A percentile compares a stretch with the other conserved stretches of the same genome.
These are phyloP conservation scores for Saururus chinensis DNA, from an alignment of 164 flowering plant genomes.

Conservation along the genomic window DNA sequence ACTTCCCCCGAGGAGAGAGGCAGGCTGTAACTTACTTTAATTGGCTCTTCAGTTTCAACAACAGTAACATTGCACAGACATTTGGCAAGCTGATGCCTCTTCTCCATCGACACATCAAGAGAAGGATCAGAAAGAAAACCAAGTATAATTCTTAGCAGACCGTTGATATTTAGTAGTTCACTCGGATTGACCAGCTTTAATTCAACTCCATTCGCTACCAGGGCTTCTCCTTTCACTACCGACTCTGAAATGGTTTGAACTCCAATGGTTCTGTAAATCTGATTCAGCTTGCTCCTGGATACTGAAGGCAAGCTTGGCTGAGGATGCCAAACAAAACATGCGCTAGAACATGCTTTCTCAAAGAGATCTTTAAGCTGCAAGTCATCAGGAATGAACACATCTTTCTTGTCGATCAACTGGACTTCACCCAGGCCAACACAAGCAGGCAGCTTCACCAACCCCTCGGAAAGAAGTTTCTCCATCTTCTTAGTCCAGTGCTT, in stretches of 20 bases:
- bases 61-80: slow-evolving; percentile 27
- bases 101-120: slow-evolving; percentile 21
- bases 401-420: slow-evolving; percentile 26
- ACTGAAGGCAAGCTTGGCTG: slow-evolving; percentile 23
- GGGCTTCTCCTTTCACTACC: slow-evolving; percentile 25
- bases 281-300: slow-evolving; percentile 24
- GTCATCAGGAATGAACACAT: slow-evolving; percentile 59
- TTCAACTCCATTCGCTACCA: slow-evolving; percentile 6
- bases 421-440: slow-evolving; percentile 16
- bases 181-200: slow-evolving; percentile 14
- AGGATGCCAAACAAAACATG: slow-evolving; percentile 60
- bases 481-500: slow-evolving; percentile 22
- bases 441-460: slow-evolving; percentile 37
- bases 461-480: slow-evolving; percentile 16
- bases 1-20: slow-evolving; percentile 7
- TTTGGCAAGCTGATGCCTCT: slow-evolving; percentile 28
- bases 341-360: slow-evolving; percentile 18
- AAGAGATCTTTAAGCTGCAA: slow-evolving; percentile 45
- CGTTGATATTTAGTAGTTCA: slow-evolving; percentile 18
- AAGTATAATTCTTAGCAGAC: slow-evolving; percentile 33
- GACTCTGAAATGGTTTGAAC: slow-evolving; percentile 42
- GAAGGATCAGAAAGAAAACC: slow-evolving; percentile 39
- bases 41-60: slow-evolving; percentile 30
- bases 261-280: slow-evolving; percentile 35
- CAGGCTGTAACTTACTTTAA: slow-evolving; percentile 21